Conservation (phyloP, 1,139 yeast species). For the Ogataea hybrid region DNA sequence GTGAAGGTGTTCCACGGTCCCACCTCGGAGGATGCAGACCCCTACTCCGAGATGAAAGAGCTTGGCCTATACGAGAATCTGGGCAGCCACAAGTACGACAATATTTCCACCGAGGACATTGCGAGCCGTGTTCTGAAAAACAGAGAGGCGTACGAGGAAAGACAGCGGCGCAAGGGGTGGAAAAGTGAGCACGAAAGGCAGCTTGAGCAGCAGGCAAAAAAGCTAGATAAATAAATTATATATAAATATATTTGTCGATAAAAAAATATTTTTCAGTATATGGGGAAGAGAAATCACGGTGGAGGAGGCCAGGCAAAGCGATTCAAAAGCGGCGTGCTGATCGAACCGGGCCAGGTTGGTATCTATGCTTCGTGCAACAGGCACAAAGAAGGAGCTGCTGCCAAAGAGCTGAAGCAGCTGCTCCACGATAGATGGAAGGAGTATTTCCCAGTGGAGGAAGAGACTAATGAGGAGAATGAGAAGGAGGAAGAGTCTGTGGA, state of each 20-base stretch:
- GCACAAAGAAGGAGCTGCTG: slow-evolving; percentile 72
- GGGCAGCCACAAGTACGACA: slow-evolving; percentile 55
- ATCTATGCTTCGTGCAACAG: slow-evolving; percentile 83
- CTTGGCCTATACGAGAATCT: slow-evolving; percentile 43
- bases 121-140: slow-evolving; percentile 66
- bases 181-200: slow-evolving; percentile 46
- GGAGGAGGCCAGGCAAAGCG: slow-evolving; percentile 34
- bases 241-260: neutral
- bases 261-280: slow-evolving; percentile 14
- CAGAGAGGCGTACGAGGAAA: slow-evolving; percentile 68
- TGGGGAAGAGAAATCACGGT: slow-evolving; percentile 38
- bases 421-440: slow-evolving; percentile 59
- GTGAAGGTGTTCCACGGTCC: slow-evolving; percentile 62
- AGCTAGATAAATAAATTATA: neutral
- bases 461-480: slow-evolving; percentile 34
- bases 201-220: slow-evolving; percentile 23
- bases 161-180: slow-evolving; percentile 79
- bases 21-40: slow-evolving; percentile 40
- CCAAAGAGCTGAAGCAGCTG: slow-evolving; percentile 65
- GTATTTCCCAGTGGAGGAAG: slow-evolving; percentile 42
- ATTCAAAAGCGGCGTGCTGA: slow-evolving; percentile 47
- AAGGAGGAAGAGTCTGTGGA: slow-evolving; percentile 55
- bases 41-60: slow-evolving; percentile 41
- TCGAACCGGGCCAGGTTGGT: slow-evolving; percentile 83
- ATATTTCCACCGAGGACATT: slow-evolving; percentile 61